phyloP scores from a whole-genome alignment of 305 asterid species.

The Rubia tinctorum region DNA sequence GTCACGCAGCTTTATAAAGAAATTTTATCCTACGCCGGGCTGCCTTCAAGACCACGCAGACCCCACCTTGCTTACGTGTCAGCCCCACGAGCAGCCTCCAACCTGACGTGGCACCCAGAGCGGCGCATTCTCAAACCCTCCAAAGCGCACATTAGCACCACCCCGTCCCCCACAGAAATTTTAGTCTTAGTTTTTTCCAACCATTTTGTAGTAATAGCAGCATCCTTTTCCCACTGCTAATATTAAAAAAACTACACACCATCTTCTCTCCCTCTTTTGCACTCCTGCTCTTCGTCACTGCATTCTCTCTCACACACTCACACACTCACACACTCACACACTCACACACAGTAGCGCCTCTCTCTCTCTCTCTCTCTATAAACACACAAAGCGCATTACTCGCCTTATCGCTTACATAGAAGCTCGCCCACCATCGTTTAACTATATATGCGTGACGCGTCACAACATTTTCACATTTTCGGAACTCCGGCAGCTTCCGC shows the following conservation, averaged over 20 bases:
- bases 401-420: background rate
- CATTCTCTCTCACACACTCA: background rate
- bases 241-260: background rate
- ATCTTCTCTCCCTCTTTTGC: background rate
- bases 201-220: background rate
- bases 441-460: background rate
- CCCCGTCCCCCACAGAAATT: background rate
- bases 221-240: background rate
- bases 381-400: background rate
- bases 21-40: background rate
- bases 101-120: conserved; percentile 17
- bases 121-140: background rate
- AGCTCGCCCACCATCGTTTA: background rate
- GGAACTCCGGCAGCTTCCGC: background rate
- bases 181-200: conserved; percentile 17
- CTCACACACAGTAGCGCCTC: background rate
- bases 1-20: no score
- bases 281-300: background rate
- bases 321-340: no score
- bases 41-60: background rate
- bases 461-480: background rate
- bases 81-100: background rate
- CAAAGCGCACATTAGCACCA: conserved; percentile 21
- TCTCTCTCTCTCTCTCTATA: background rate
- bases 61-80: conserved; percentile 22